A percentile compares a stretch with the other conserved stretches of the same genome.
phyloP scores from a whole-genome alignment of 225 moss, liverwort and hornwort species.

The Takakia lepidozioides region DNA sequence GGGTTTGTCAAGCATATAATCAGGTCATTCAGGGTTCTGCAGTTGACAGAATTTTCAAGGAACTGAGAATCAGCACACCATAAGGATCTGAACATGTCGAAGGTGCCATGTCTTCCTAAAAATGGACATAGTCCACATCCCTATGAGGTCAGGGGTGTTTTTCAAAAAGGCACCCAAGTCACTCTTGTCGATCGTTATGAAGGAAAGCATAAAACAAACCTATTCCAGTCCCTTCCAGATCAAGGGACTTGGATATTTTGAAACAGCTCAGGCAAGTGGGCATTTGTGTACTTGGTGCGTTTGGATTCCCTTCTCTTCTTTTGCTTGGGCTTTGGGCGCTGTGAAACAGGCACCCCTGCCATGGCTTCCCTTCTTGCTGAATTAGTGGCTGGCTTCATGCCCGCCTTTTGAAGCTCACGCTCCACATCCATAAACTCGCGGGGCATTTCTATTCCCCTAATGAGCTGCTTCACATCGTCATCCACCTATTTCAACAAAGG shows the following conservation, averaged over 20 bases:
- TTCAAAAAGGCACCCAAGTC: too few species aligned
- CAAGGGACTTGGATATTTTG: constrained; percentile 38
- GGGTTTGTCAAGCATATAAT: too few species aligned
- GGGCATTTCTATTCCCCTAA: constrained; percentile 66
- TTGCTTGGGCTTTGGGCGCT: constrained; percentile 66
- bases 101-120: too few species aligned
- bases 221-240: too few species aligned
- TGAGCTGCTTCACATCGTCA: constrained; percentile 80
- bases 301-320: constrained; percentile 88
- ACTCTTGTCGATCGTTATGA: too few species aligned
- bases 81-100: too few species aligned
- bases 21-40: too few species aligned
- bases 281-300: constrained; percentile 85
- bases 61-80: too few species aligned
- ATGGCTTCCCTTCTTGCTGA: constrained; percentile 75
- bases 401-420: constrained; percentile 79
- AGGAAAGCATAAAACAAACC: too few species aligned
- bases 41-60: too few species aligned
- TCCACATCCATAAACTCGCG: constrained; percentile 91
- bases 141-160: too few species aligned
- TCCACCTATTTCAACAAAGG: constrained; percentile 38
- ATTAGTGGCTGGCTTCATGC: constrained; percentile 88
- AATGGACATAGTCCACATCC: too few species aligned
- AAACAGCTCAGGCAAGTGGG: constrained; percentile 88
- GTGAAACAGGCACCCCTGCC: constrained; percentile 67